Evolutionary conservation across 768 basidiomycete species (phyloP).

Genomic region (Mycena albidolilacea): DNA sequence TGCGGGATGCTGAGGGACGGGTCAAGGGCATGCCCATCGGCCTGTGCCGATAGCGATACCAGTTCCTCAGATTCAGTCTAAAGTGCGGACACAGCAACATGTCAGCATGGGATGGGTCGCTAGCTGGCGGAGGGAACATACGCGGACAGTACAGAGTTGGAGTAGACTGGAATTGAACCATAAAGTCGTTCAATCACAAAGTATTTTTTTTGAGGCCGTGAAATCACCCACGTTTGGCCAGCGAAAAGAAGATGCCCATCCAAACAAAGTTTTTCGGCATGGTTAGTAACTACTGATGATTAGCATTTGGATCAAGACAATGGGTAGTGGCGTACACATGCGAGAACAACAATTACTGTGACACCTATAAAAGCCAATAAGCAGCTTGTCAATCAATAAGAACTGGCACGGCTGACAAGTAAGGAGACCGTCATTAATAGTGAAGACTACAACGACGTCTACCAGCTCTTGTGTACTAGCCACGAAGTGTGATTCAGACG

Average conservation of each 20-base stretch:
- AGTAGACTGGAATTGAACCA: slow-evolving; percentile 8
- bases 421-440: slow-evolving; percentile 26
- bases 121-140: not conserved
- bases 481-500: not conserved
- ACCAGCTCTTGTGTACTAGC: slow-evolving; percentile 22
- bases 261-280: slow-evolving; percentile 27
- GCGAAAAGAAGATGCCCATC: slow-evolving; percentile 25
- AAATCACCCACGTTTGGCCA: slow-evolving; percentile 21
- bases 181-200: not conserved
- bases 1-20: not conserved
- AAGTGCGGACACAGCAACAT: not conserved
- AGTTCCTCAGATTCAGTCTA: slow-evolving; percentile 31
- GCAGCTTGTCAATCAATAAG: not conserved
- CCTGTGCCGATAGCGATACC: slow-evolving; percentile 24
- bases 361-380: not conserved
- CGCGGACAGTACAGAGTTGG: slow-evolving; percentile 31
- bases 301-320: not conserved
- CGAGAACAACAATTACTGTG: slow-evolving; percentile 7
- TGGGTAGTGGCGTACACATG: not conserved
- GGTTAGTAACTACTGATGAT: slow-evolving; percentile 2
- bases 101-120: no score
- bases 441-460: slow-evolving; percentile 25
- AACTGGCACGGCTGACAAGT: not conserved
- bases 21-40: slow-evolving; percentile 24
- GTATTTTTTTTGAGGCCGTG: not conserved